A percentile compares a stretch with the other conserved stretches of the same genome.
These are phyloP conservation scores for Nitzschia palea DNA, from an alignment of 108 stramenopile species.

Conservation along the genomic window DNA sequence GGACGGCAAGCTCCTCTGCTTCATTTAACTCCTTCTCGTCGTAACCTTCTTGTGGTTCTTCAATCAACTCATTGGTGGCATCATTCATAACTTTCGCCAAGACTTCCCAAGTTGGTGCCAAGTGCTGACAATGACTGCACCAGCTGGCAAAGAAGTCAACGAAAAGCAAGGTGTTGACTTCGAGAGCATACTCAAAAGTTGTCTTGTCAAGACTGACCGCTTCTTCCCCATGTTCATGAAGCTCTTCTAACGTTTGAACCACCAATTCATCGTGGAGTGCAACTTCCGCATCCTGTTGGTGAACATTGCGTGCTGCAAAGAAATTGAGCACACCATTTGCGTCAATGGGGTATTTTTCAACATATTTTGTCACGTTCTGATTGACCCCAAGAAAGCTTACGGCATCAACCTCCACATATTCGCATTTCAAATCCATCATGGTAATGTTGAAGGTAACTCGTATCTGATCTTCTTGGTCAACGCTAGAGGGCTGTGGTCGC, in stretches of 20 bases:
- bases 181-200: slow-evolving; percentile 35
- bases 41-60: slow-evolving; percentile 40
- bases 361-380: slow-evolving; percentile 90
- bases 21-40: slow-evolving; percentile 56
- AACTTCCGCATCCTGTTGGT: slow-evolving; percentile 70
- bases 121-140: slow-evolving; percentile 68
- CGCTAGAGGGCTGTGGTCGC: background rate
- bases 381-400: slow-evolving; percentile 83
- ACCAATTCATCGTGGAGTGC: slow-evolving; percentile 59
- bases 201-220: slow-evolving; percentile 57
- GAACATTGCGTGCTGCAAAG: slow-evolving; percentile 69
- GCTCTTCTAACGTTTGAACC: slow-evolving; percentile 76
- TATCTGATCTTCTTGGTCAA: slow-evolving; percentile 39
- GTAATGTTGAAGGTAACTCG: slow-evolving; percentile 91
- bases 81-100: slow-evolving; percentile 73
- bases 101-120: slow-evolving; percentile 80
- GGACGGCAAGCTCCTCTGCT: slow-evolving; percentile 57
- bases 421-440: slow-evolving; percentile 88
- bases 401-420: slow-evolving; percentile 78
- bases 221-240: slow-evolving; percentile 81
- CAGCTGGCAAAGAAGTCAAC: slow-evolving; percentile 68
- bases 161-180: slow-evolving; percentile 39
- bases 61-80: slow-evolving; percentile 46
- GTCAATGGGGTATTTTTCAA: slow-evolving; percentile 90
- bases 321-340: slow-evolving; percentile 63